These are phyloP conservation scores for Aspergillus quadricinctus DNA, from an alignment of 2,329 filamentous ascomycete genomes.

Conservation along the genomic window DNA sequence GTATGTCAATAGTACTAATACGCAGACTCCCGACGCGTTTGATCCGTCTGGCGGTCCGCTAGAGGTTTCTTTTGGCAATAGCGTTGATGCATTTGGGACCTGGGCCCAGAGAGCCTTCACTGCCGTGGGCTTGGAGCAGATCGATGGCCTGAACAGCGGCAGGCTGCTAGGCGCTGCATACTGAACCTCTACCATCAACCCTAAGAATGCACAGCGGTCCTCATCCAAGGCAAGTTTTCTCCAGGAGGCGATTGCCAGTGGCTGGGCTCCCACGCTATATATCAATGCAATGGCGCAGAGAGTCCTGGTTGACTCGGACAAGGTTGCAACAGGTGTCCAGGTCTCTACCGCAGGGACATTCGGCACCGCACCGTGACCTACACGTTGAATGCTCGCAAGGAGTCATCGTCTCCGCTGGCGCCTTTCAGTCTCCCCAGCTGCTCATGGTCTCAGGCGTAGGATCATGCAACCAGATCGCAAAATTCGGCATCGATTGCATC, in stretches of 20 bases:
- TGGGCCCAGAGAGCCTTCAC: conserved; percentile 23
- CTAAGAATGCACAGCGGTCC: conserved; percentile 18
- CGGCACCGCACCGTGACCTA: conserved; percentile 10
- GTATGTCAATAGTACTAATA: conserved; percentile 21
- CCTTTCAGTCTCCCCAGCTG: conserved; percentile 11
- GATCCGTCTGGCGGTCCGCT: conserved; percentile 23
- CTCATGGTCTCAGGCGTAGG: conserved; percentile 16
- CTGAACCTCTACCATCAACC: conserved; percentile 28
- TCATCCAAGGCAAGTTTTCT: conserved; percentile 20
- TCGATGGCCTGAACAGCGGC: conserved; percentile 26
- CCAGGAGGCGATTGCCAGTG: conserved; percentile 18
- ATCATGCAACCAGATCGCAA: conserved; percentile 15
- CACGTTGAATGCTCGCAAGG: conserved; percentile 14
- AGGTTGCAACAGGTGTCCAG: conserved; percentile 21
- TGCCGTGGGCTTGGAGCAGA: conserved; percentile 24
- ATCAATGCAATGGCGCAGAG: conserved; percentile 30
- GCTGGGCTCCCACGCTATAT: conserved; percentile 28
- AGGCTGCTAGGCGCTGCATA: conserved; percentile 20
- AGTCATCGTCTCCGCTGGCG: conserved; percentile 13
- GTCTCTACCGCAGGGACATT: conserved; percentile 13
- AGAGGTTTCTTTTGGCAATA: conserved; percentile 29
- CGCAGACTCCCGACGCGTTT: conserved; percentile 19
- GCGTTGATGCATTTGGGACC: conserved; percentile 22
- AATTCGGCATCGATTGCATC: conserved; percentile 12
- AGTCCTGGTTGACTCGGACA: conserved; percentile 31